These are phyloP conservation scores for Candida insectorum DNA, from an alignment of 805 yeast species.

Conservation along the genomic window DNA sequence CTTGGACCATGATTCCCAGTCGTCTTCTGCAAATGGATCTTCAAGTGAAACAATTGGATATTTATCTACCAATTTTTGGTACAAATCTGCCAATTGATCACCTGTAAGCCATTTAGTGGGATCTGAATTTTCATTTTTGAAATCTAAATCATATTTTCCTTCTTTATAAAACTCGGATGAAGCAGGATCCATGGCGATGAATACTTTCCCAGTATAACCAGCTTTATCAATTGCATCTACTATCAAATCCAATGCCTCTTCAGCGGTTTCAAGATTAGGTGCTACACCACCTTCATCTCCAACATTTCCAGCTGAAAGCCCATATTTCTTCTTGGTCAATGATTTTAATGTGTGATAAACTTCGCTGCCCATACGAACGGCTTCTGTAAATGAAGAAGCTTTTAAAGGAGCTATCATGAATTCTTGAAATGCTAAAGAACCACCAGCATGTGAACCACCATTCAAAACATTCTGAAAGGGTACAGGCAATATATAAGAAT, in stretches of 20 bases:
- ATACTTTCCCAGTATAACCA: slow-evolving; percentile 17
- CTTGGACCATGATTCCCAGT: slow-evolving; percentile 19
- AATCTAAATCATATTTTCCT: slow-evolving; percentile 16
- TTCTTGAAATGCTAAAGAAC: slow-evolving; percentile 22
- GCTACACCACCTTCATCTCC: slow-evolving; percentile 26
- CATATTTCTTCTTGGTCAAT: slow-evolving; percentile 17
- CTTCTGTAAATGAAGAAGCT: slow-evolving; percentile 17
- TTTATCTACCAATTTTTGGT: slow-evolving; percentile 14
- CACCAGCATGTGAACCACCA: slow-evolving; percentile 24
- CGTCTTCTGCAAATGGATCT: slow-evolving; percentile 22
- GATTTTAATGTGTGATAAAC: slow-evolving; percentile 19
- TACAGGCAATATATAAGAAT: slow-evolving; percentile 17
- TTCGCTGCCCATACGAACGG: slow-evolving; percentile 17
- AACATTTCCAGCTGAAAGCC: slow-evolving; percentile 20
- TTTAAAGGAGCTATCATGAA: slow-evolving; percentile 20
- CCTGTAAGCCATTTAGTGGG: slow-evolving; percentile 16
- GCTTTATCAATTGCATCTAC: slow-evolving; percentile 16
- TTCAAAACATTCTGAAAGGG: slow-evolving; percentile 22
- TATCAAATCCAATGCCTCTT: slow-evolving; percentile 19
- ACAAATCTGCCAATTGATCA: slow-evolving; percentile 16
- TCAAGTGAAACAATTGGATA: slow-evolving; percentile 21
- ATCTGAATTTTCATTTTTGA: slow-evolving; percentile 18
- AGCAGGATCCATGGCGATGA: slow-evolving; percentile 21
- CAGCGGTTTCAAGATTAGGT: slow-evolving; percentile 17
- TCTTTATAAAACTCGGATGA: slow-evolving; percentile 16